Evolutionary conservation across 2,329 filamentous ascomycete genomes (phyloP).

Genomic region (Neoarthrinium moseri): DNA sequence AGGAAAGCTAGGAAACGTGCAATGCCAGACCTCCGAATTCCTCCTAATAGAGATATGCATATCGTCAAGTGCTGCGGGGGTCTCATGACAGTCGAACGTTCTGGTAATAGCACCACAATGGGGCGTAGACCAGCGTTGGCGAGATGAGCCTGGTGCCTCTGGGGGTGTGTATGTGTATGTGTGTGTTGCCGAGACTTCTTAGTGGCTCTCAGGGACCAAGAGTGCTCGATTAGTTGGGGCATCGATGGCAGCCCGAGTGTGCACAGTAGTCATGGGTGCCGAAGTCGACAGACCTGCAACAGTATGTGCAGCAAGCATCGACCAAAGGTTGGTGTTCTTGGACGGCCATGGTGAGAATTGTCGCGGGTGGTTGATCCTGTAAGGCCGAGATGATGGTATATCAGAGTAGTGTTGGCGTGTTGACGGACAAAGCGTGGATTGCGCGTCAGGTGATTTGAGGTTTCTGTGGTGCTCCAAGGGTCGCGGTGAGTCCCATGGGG

Average conservation of each 20-base stretch:
- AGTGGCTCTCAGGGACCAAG: too few species aligned
- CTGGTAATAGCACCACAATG: too few species aligned
- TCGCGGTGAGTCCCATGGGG: conserved; percentile 9
- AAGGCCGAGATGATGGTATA: conserved; percentile 11
- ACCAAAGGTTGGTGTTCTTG: conserved; percentile 42
- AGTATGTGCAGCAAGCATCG: conserved; percentile 50
- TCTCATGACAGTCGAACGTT: too few species aligned
- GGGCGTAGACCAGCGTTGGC: too few species aligned
- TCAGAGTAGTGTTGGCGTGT: conserved; percentile 8
- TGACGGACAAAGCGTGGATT: background rate
- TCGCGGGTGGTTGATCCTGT: conserved; percentile 8
- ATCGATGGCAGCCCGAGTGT: conserved; percentile 40
- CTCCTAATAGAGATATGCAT: too few species aligned
- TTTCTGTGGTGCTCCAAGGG: conserved; percentile 1
- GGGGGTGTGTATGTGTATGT: too few species aligned
- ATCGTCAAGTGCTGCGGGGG: too few species aligned
- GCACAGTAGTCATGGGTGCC: conserved; percentile 50
- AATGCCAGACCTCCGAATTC: too few species aligned
- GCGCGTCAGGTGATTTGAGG: background rate
- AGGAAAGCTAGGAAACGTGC: too few species aligned
- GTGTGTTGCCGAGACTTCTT: too few species aligned
- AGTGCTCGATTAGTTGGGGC: conserved; percentile 29
- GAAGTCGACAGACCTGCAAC: conserved; percentile 49
- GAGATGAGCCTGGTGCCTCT: too few species aligned
- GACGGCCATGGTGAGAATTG: conserved; percentile 36